Base-by-base conservation (phyloP, 306 rosid species). In the Spatholobus suberectus region DNA sequence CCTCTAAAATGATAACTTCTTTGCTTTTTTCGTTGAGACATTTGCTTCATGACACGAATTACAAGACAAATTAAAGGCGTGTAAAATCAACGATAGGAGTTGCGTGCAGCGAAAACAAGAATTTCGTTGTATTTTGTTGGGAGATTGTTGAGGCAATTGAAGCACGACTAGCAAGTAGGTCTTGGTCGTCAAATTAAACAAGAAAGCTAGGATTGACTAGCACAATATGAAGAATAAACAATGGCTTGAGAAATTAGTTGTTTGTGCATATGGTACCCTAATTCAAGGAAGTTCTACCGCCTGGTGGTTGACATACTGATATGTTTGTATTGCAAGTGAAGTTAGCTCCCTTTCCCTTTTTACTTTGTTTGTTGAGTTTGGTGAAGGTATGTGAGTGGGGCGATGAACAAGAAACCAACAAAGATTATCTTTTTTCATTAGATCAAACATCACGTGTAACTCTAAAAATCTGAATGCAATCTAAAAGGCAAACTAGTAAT, bases 301-400 rank as follows among this genome's bases (percentile, higher is more conserved):
- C n/a, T 81, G 90, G 89, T 92, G 76, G 98, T 88, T 93, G 97
- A 80, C 55, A 88, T 80, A 76, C 67, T 41, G 76, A 27, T 20
- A 85, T 79, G 85, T 87, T 86, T 91, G 87, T 82, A 75, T 89
- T 89, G 82, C 76, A 90, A 89, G 94, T 89, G 92, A 93, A 85
- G 93, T 88, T 92, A 90, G 74, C 87, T 73, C 69, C 52, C 83
- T 84, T 52, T 73, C 69, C 52, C 83, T 84, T 52, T 51, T 84
- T 41, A 81, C 85, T 79, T 82, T 74, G 73, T 89, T 91, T 78
- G 96, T 86, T 89, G 92, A 86, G 99, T 91, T 91, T 90, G 99
- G 96, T 92, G 89, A 79, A 85, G 85, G 82, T 71, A 91, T 86
- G 89, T 82, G 52, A 85, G 44, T 62, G 70, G 83, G 83, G 69